Percentiles rank a stretch among this genome's conserved stretches.
Evolutionary conservation across 345 rosid species (phyloP).

Genomic region (Durio zibethinus): DNA sequence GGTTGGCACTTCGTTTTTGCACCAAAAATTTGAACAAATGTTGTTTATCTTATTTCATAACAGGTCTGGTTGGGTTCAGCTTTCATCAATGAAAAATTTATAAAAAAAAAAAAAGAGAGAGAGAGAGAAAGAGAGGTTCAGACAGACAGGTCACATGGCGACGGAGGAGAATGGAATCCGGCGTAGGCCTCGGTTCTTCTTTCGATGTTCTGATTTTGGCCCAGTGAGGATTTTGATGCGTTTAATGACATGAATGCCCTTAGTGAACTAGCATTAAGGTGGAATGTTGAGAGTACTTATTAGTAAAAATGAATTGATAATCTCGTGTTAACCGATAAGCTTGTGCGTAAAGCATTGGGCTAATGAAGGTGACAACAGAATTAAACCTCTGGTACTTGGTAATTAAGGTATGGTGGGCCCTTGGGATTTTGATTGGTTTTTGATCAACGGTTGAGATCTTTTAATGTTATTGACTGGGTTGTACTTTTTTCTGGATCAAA

Average conservation of each 20-base stretch:
- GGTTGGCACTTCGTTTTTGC: conserved; percentile 48
- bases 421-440: neutral
- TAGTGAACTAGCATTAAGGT: neutral
- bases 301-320: neutral
- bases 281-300: neutral
- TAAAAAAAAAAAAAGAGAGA: neutral
- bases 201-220: conserved; percentile 26
- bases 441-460: conserved; percentile 10
- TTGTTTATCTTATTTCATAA: neutral
- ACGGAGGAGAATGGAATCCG: conserved; percentile 39
- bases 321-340: conserved; percentile 7
- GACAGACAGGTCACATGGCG: conserved; percentile 34
- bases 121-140: conserved; percentile 22
- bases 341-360: neutral
- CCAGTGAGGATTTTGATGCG: neutral
- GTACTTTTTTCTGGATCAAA: neutral
- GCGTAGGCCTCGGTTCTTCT: conserved; percentile 44
- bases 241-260: conserved; percentile 26
- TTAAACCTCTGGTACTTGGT: neutral
- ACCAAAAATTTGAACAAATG: conserved; percentile 6
- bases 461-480: neutral
- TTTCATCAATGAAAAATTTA: neutral
- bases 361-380: neutral
- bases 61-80: neutral
- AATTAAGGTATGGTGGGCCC: neutral